These are phyloP conservation scores for Ganoderma resinaceum DNA, from an alignment of 1,284 basidiomycete genomes.

Conservation along the genomic window DNA sequence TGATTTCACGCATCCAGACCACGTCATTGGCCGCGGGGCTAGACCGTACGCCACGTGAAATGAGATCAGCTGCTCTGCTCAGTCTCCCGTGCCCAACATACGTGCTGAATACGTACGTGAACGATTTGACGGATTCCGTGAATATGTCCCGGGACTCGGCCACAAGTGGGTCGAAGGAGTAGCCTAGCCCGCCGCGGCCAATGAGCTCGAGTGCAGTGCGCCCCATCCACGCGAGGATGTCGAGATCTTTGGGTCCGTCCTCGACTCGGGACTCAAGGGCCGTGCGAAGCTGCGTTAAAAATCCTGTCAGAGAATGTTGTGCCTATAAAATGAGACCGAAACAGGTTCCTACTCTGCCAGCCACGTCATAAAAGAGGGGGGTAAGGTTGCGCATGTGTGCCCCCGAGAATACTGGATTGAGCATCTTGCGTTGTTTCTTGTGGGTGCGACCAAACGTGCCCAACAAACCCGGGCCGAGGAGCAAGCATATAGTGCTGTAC, in stretches of 20 bases:
- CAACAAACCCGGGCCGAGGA: slow-evolving; percentile 17
- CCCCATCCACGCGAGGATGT: slow-evolving; percentile 46
- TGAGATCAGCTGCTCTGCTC: neutral
- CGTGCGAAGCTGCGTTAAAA: slow-evolving; percentile 22
- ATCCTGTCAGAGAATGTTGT: neutral
- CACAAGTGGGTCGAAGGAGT: slow-evolving; percentile 47
- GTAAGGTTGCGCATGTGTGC: slow-evolving; percentile 36
- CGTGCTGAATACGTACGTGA: neutral
- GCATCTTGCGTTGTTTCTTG: slow-evolving; percentile 35
- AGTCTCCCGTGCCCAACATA: too few relatives aligned
- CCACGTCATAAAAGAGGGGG: slow-evolving; percentile 34
- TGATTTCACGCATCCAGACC: neutral
- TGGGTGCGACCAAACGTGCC: slow-evolving; percentile 26
- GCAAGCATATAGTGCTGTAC: neutral
- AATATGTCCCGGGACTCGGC: slow-evolving; percentile 36
- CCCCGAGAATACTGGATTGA: slow-evolving; percentile 39
- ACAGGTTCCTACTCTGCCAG: slow-evolving; percentile 24
- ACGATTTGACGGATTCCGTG: slow-evolving; percentile 21
- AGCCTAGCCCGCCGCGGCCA: slow-evolving; percentile 43
- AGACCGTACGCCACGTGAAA: neutral
- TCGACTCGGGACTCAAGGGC: slow-evolving; percentile 21
- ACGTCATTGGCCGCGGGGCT: neutral
- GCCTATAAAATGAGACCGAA: neutral
- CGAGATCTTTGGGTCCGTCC: slow-evolving; percentile 37
- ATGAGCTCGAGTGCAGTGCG: slow-evolving; percentile 42